phyloP scores from a whole-genome alignment of 2,329 filamentous ascomycete genomes.

The Colletotrichum musae region DNA sequence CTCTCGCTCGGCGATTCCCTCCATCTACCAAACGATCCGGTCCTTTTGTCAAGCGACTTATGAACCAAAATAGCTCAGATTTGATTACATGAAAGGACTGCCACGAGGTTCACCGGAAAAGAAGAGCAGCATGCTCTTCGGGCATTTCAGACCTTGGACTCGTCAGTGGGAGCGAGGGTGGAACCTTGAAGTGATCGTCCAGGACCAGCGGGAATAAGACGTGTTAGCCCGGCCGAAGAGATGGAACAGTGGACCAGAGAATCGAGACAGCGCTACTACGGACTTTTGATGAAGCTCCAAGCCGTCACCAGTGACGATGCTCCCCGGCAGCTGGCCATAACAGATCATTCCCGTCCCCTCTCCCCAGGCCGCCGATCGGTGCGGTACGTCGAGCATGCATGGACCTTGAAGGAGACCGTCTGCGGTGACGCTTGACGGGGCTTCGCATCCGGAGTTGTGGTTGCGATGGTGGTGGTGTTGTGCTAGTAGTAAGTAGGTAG shows the following conservation, averaged over 20 bases:
- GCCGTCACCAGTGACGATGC: not conserved
- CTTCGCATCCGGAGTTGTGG: not conserved
- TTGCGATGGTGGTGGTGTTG: not conserved
- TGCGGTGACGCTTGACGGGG: constrained; percentile 23
- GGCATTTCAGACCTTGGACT: too few relatives aligned
- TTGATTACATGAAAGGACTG: too few relatives aligned
- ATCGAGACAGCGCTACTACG: constrained; percentile 7
- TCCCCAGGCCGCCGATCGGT: constrained; percentile 8
- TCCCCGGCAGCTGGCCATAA: not conserved
- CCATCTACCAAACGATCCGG: too few relatives aligned
- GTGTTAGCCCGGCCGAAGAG: constrained; percentile 1
- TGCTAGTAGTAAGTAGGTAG: too few relatives aligned
- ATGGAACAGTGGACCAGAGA: constrained; percentile 13
- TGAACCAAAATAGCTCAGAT: too few relatives aligned
- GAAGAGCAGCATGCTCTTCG: too few relatives aligned
- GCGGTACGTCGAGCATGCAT: constrained; percentile 31
- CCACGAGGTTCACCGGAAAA: too few relatives aligned
- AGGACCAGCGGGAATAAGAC: not conserved
- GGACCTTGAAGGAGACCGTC: constrained; percentile 7
- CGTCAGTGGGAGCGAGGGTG: not conserved
- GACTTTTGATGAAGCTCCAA: constrained; percentile 3
- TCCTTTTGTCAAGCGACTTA: too few relatives aligned
- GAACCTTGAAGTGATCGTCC: not conserved
- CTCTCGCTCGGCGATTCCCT: too few relatives aligned
- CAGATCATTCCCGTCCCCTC: constrained; percentile 3